Evolutionary conservation across 148 eudicot genomes (phyloP).

Genomic region (Cornus controversa): DNA sequence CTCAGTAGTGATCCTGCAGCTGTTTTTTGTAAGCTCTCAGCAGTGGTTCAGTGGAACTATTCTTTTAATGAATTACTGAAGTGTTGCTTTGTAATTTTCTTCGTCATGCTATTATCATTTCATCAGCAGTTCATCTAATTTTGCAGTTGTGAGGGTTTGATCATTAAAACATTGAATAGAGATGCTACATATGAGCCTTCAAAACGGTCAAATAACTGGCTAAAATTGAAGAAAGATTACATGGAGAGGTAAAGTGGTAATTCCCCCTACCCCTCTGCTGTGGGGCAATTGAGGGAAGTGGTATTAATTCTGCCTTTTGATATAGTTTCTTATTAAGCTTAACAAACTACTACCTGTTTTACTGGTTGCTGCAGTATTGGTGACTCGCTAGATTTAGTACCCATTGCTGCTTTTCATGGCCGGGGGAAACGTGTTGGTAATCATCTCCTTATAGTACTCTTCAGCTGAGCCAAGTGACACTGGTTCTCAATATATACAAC

Average conservation of each 20-base stretch:
- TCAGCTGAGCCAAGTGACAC: neutral
- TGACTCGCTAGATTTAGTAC: slow-evolving; percentile 91
- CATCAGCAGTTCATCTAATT: neutral
- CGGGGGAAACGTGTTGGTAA: slow-evolving; percentile 92
- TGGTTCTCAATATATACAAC: neutral
- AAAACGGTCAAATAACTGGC: slow-evolving; percentile 94
- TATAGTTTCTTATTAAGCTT: slow-evolving; percentile 8
- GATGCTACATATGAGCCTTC: slow-evolving; percentile 99
- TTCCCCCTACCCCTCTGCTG: no score
- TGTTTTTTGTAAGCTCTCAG: neutral
- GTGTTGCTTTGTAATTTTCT: neutral
- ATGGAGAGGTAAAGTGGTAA: slow-evolving; percentile 69
- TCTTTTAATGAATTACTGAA: neutral
- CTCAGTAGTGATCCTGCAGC: neutral
- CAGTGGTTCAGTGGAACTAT: neutral
- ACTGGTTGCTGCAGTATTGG: slow-evolving; percentile 60
- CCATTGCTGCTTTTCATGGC: slow-evolving; percentile 93
- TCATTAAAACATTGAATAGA: slow-evolving; percentile 81
- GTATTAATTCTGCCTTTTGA: slow-evolving; percentile 7
- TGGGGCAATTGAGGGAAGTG: neutral
- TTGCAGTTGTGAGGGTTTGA: slow-evolving; percentile 87
- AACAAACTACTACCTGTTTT: neutral
- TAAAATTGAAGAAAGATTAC: slow-evolving; percentile 91
- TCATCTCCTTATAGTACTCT: neutral
- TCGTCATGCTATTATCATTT: neutral